Evolutionary conservation across 495 filamentous ascomycete genomes (phyloP).

Genomic region (Trichoderma asperelloides): DNA sequence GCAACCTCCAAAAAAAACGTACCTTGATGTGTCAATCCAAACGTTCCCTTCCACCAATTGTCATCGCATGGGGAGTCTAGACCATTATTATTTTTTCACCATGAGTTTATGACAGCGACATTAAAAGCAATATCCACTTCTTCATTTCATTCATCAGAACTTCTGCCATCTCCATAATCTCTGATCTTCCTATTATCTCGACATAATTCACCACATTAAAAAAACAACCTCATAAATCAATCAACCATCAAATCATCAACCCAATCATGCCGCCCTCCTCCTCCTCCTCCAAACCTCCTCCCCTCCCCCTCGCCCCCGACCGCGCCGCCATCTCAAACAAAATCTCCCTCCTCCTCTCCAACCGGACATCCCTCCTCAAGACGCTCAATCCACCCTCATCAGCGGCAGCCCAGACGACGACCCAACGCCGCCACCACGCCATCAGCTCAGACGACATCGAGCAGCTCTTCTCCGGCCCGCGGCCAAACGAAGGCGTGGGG

Average conservation of each 20-base stretch:
- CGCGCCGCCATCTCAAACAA: conserved; percentile 7
- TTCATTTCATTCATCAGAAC: not conserved
- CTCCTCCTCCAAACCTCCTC: not conserved
- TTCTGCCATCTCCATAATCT: not conserved
- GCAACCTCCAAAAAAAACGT: not conserved
- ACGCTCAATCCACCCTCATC: not conserved
- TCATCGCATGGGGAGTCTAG: not conserved
- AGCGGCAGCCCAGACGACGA: not conserved
- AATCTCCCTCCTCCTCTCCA: conserved; percentile 5
- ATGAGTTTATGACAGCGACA: not conserved
- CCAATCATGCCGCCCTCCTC: not conserved
- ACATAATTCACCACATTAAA: not conserved
- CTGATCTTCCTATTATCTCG: not conserved
- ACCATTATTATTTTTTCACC: too few relatives aligned
- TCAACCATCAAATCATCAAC: not conserved
- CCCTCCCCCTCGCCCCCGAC: conserved; percentile 6
- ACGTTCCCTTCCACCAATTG: too few relatives aligned
- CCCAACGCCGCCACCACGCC: not conserved
- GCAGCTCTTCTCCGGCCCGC: conserved; percentile 1
- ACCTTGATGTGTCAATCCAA: not conserved
- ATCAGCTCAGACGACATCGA: not conserved
- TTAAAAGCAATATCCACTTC: not conserved
- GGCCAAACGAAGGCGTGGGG: not conserved
- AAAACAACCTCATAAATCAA: not conserved
- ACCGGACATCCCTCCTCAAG: not conserved